Evolutionary conservation across 1,284 basidiomycete species (phyloP).

Genomic region (Rhodotorula sp.): DNA sequence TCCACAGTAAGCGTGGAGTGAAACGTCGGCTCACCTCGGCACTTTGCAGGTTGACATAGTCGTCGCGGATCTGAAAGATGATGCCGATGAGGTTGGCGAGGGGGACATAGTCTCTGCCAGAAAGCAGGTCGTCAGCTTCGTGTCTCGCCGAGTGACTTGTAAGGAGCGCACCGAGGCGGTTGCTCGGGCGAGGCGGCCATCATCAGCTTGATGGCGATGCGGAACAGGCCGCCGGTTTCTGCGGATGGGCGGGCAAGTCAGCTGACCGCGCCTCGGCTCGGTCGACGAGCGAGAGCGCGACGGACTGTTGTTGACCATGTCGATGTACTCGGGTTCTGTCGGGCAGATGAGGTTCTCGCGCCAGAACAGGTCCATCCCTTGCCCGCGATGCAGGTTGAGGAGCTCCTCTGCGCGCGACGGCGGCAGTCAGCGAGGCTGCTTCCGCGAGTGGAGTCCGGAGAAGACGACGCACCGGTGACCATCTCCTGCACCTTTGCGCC

Average conservation of each 20-base stretch:
- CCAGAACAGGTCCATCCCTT: conserved; percentile 94
- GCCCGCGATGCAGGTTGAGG: conserved; percentile 87
- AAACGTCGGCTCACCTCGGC: conserved; percentile 60
- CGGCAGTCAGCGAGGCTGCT: conserved; percentile 28
- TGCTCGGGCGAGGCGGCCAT: conserved; percentile 70
- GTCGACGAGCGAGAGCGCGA: background rate
- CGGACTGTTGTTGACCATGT: conserved; percentile 93
- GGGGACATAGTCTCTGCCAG: conserved; percentile 76
- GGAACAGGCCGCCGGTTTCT: conserved; percentile 95
- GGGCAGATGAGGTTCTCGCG: conserved; percentile 88
- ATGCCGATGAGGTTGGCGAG: conserved; percentile 92
- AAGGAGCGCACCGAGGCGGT: conserved; percentile 19
- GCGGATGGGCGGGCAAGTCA: background rate
- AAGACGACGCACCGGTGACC: conserved; percentile 45
- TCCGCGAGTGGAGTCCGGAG: background rate
- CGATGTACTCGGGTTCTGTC: conserved; percentile 89
- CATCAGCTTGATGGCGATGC: conserved; percentile 94
- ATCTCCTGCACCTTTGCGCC: conserved; percentile 44
- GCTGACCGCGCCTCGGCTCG: background rate
- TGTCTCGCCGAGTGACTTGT: background rate
- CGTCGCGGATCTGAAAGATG: conserved; percentile 94
- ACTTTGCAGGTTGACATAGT: conserved; percentile 93
- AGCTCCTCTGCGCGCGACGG: conserved; percentile 65
- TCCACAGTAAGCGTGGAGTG: too few relatives aligned
- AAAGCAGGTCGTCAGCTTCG: conserved; percentile 8